phyloP scores from a whole-genome alignment of 2,329 filamentous ascomycete species.

The Gnomoniopsis sp. region DNA sequence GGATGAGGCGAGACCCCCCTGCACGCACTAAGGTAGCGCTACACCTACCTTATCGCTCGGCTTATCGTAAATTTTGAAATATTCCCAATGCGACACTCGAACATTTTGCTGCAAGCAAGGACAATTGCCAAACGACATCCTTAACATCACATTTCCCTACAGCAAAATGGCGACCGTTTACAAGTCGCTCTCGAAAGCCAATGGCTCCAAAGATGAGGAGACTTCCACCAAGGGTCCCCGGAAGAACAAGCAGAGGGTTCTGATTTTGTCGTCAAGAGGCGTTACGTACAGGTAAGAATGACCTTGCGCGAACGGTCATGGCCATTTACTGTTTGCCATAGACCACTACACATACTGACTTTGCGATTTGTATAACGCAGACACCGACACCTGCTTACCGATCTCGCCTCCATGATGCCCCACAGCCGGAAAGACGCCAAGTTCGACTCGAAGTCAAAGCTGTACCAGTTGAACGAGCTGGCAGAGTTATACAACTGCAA shows the following conservation, averaged over 20 bases:
- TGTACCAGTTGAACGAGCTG: conserved; percentile 73
- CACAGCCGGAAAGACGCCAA: conserved; percentile 94
- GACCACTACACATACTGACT: not conserved
- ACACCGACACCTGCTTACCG: conserved; percentile 89
- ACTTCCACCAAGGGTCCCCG: conserved; percentile 43
- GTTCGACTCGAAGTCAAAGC: conserved; percentile 91
- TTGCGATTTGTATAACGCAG: conserved; percentile 39
- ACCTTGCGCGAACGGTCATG: not conserved
- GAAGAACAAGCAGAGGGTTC: conserved; percentile 72
- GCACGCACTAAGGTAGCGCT: conserved; percentile 1
- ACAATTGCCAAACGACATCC: not conserved
- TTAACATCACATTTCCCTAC: not conserved
- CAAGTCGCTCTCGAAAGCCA: conserved; percentile 66
- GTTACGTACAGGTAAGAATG: conserved; percentile 73
- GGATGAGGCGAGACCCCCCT: not conserved
- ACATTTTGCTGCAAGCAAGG: too few relatives aligned
- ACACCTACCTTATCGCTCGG: conserved; percentile 3
- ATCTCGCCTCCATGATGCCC: conserved; percentile 83
- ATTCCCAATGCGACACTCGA: not conserved
- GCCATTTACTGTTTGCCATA: not conserved
- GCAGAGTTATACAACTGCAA: conserved; percentile 81
- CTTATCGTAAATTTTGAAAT: not conserved
- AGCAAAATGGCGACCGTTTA: conserved; percentile 67
- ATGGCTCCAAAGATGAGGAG: conserved; percentile 42
- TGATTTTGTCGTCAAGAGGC: conserved; percentile 89